Evolutionary conservation across 805 yeast species (phyloP), one percentile per base, ranked within the genome.

Genomic region (Yamadazyma nakazawae): DNA sequence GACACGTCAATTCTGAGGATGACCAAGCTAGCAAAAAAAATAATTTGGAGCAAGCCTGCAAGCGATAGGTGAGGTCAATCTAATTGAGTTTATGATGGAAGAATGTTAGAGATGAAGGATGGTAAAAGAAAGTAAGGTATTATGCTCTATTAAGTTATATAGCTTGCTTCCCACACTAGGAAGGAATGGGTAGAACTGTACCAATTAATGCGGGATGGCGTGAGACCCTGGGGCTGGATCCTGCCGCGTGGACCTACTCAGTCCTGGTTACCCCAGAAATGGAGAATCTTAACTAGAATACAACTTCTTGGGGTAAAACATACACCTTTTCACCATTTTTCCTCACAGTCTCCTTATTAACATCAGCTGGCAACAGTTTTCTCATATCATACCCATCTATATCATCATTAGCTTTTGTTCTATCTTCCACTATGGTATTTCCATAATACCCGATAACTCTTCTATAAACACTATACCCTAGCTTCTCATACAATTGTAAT

Each of bases 381-480:
- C 96, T 68, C 96, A 87, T 86, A 62, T 88, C 96, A 63, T 81
- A 91, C 0, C 97, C 98, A 70, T 92, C 97, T 40, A 79, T 75
- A 17, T 75, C 78, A 64, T 91, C 97, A 53, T 81, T 67, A 9
- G 72, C 61, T 25, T 69, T 68, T 30, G 71, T 77, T 30, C 77
- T 63, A 48, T 76, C 76, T 2, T 65, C 60, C n/a, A 80, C 78
- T 47, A 71, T 70, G 2, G 67, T 68, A 5, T 70, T 58, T 11
- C 90, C 88, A 62, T 94, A 94, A 60, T 94, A 94, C 0, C 92
- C 92, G 11, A 89, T 80, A 4, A 94, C 98, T 43, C 99, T 67
- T 63, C 99, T 68, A 61, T 75, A 94, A 0, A 90, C 88, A 9
- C 82, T 74, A 60, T 91, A 94, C 0, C 97, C 98, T 46, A 94